A percentile compares a stretch with the other conserved stretches of the same genome.
These are phyloP conservation scores for Dacryopinax primogenitus DNA, from an alignment of 768 basidiomycete genomes.

Conservation along the genomic window DNA sequence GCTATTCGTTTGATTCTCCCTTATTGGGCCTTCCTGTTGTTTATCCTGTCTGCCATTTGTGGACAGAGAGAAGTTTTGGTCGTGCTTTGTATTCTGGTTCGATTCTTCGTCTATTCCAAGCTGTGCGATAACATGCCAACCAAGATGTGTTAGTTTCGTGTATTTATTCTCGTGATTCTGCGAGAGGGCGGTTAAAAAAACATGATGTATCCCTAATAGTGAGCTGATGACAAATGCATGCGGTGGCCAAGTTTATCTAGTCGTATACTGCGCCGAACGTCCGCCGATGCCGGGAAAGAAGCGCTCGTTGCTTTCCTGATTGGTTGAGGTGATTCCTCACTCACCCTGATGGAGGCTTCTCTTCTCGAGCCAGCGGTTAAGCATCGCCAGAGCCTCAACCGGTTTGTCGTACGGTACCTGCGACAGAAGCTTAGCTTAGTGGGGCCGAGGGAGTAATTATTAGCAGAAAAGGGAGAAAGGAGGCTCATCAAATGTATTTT, in stretches of 20 bases:
- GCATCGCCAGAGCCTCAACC: conserved; percentile 47
- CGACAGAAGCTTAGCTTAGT: not conserved
- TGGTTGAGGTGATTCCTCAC: no score
- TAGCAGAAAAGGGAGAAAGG: no score
- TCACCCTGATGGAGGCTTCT: not conserved
- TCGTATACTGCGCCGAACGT: no score
- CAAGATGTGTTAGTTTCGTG: not conserved
- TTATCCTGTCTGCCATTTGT: not conserved
- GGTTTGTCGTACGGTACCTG: conserved; percentile 61
- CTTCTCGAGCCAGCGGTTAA: conserved; percentile 46
- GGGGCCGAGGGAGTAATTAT: no score
- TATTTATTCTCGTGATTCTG: not conserved
- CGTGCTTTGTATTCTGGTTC: not conserved
- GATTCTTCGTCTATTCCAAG: not conserved
- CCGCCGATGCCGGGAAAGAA: not conserved
- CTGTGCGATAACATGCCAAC: not conserved
- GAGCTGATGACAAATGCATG: no score
- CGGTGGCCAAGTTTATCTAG: no score
- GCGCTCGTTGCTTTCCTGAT: no score
- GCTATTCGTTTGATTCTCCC: conserved; percentile 36
- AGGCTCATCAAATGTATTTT: no score
- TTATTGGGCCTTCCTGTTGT: not conserved
- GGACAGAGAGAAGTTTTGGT: no score
- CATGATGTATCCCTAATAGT: not conserved
- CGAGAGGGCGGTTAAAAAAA: not conserved